Evolutionary conservation across 177 flowering plant species (phyloP), one percentile per base, ranked within the genome.

Genomic region (Vitis hybrid): DNA sequence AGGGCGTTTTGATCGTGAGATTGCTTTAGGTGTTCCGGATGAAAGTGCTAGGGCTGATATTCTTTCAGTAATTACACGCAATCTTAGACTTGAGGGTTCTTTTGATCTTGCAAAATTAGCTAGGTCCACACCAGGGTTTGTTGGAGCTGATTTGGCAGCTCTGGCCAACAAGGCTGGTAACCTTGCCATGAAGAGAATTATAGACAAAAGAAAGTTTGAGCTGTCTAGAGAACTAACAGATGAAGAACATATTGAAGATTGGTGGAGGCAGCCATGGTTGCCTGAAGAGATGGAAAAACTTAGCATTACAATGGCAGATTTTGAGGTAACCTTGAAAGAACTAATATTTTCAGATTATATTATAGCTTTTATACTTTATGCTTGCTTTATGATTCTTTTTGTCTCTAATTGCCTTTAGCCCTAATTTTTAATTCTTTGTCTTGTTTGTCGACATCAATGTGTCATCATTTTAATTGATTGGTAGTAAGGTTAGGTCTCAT

Each of bases 1-100:
- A 62, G 98, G 98, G 45, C 77, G 98, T 68, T 96, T 96, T 84
- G 98, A 92, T 71, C 86, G 88, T 12, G 98, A 96, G 79, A 88
- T 93, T 78, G 70, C 55, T 52, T 79, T 96, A 62, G 87, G 91
- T 65, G 86, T 89, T 66, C 99, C 98, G 8, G 91, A 93, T 86
- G 98, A 93, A 78, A 83, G 71, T 77, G 97, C 97, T 11, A 83
- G 99, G 72, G 70, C 55, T 57, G 83, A 93, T 71, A 96, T 96
- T 72, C 84, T 95, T 51, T 81, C 90, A 18, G 89, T 85, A 56
- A 80, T 93, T 69, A 86, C 90, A 2, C 76, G 74, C 2, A 74
- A 78, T 18, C 86, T 88, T 65, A 91, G 81, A 70, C 82, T 93
- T 62, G 97, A 90, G 61, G 93, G 98, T 52, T 74, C 85, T 45